Evolutionary conservation across 1,139 yeast genomes (phyloP), one percentile per base, ranked within the genome.

Genomic region (Saccharomyces hybrid): DNA sequence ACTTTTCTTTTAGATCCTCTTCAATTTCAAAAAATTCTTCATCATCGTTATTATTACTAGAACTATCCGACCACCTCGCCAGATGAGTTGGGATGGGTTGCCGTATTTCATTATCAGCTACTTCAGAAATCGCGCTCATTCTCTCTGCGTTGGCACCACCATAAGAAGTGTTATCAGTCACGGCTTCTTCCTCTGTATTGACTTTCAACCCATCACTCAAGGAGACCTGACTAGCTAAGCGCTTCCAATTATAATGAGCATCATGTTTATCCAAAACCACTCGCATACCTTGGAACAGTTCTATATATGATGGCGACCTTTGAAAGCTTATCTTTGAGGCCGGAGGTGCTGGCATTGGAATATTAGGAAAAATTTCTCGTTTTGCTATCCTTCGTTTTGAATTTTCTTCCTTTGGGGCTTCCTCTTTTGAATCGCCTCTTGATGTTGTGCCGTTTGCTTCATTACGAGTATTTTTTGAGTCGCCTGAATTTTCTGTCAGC

Each of bases 171-270:
- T 25, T 23, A 8, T 3, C 8, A 2, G 9, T 47, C 9, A 3
- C 8, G 5, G 11, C 31, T 11, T 47, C 20, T 27, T 47, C 50
- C 13, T 23, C 50, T 8, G 46, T 31, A 34, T 55, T 56, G 5
- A 55, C 49, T 14, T 54, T 30, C 2, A 48, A 48, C n/a, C 52
- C 50, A 7, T 58, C 59, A 46, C 56, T 58, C 31, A 62, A 51
- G 4, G 67, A 61, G 8, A 53, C 51, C 8, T 63, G 64, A 38
- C 65, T 63, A 3, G 67, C 59, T 25, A 67, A 53, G 11, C 66
- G 61, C 49, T 57, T 62, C 71, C 71, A 67, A 50, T 67, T 67
- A 38, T 63, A 65, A 16, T 56, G 57, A 4, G 68, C 70, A 54
- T 67, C 71, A 38, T 58, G 53, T 6, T 63, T 66, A 56, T 67